Evolutionary conservation across 495 filamentous ascomycete species (phyloP).

Genomic region (Penicillium odoratum): DNA sequence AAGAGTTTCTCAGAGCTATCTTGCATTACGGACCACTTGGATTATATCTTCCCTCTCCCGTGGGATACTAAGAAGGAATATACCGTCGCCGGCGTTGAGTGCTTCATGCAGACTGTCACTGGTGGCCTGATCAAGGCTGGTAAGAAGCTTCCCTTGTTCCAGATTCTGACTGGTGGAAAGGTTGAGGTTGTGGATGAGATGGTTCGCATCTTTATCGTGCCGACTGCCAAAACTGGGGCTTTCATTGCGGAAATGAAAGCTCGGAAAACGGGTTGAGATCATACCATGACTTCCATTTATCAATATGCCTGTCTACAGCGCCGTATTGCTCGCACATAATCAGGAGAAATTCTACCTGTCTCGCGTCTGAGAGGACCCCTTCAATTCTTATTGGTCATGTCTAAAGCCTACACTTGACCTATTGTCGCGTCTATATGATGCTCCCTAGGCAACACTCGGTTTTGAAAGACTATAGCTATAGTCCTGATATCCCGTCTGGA

Average conservation of each 20-base stretch:
- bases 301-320: background rate
- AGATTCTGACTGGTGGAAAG: slow-evolving; percentile 73
- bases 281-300: background rate
- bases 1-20: slow-evolving; percentile 77
- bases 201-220: slow-evolving; percentile 77
- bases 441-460: background rate
- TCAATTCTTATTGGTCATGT: background rate
- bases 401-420: background rate
- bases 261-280: slow-evolving; percentile 45
- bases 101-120: slow-evolving; percentile 78
- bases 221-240: slow-evolving; percentile 59
- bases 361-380: background rate
- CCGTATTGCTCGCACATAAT: background rate
- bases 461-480: background rate
- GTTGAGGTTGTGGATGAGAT: slow-evolving; percentile 86
- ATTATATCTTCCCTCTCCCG: slow-evolving; percentile 77
- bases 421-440: background rate
- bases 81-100: slow-evolving; percentile 64
- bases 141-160: slow-evolving; percentile 74
- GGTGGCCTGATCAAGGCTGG: slow-evolving; percentile 88
- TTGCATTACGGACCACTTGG: slow-evolving; percentile 67
- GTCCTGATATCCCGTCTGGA: background rate
- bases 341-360: background rate
- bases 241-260: slow-evolving; percentile 85
- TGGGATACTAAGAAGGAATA: slow-evolving; percentile 81